These are phyloP conservation scores for Chlamydomonas applanata DNA, from an alignment of 139 green algal genomes.

Conservation along the genomic window DNA sequence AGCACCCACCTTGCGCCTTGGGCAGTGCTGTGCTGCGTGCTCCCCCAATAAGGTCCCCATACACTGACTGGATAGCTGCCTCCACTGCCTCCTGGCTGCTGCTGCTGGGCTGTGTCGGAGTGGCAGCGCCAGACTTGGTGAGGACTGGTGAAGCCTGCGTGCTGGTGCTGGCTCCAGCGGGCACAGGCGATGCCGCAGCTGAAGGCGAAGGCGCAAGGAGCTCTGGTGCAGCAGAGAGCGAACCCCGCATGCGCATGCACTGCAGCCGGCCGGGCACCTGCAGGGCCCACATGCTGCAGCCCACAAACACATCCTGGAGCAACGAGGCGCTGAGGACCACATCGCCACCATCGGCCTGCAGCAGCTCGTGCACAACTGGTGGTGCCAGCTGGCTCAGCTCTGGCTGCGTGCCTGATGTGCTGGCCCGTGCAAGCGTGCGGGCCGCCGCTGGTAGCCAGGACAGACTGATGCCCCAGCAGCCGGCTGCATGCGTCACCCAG, in stretches of 20 bases:
- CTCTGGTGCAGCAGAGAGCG: neutral
- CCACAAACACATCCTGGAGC: conserved; percentile 8
- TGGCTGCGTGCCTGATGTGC: no score
- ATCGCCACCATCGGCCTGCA: neutral
- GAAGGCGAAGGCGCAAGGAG: neutral
- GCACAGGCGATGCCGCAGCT: neutral
- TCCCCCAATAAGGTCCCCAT: conserved; percentile 2
- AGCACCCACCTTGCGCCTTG: neutral
- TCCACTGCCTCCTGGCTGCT: conserved; percentile 1
- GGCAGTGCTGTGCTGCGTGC: neutral
- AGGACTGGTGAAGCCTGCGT: no score
- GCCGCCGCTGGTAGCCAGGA: conserved; percentile 9
- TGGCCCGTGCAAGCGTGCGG: neutral
- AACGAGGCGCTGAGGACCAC: neutral
- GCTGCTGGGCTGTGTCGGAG: neutral
- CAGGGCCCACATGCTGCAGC: neutral
- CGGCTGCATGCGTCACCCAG: neutral
- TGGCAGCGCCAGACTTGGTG: no score
- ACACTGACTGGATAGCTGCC: conserved; percentile 4
- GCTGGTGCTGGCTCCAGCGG: no score
- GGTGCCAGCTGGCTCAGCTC: neutral
- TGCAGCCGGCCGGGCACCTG: no score
- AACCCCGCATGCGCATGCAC: neutral
- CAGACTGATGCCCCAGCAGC: conserved; percentile 5
- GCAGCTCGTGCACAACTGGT: neutral